Evolutionary conservation across 805 yeast genomes (phyloP).

Genomic region (Hanseniaspora meyeri): DNA sequence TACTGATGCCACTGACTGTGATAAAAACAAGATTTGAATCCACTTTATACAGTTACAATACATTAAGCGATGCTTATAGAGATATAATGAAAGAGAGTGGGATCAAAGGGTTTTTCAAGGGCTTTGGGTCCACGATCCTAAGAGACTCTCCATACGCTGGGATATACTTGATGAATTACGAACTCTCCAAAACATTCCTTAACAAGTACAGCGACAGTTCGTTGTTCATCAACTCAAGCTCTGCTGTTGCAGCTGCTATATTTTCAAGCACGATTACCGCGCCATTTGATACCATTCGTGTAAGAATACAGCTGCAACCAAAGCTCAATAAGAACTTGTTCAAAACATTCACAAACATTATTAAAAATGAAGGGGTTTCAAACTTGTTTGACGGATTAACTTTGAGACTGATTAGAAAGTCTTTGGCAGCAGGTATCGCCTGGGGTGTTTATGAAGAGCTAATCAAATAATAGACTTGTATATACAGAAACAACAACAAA

Average conservation of each 20-base stretch:
- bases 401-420: constrained; percentile 71
- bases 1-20: constrained; percentile 91
- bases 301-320: constrained; percentile 72
- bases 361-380: constrained; percentile 35
- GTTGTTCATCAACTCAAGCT: constrained; percentile 45
- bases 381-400: constrained; percentile 75
- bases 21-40: constrained; percentile 85
- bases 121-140: constrained; percentile 73
- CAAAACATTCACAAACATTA: constrained; percentile 31
- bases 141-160: constrained; percentile 98
- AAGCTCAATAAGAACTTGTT: constrained; percentile 31
- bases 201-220: constrained; percentile 16
- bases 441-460: constrained; percentile 96
- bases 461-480: constrained; percentile 28
- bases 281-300: constrained; percentile 89
- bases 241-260: constrained; percentile 73
- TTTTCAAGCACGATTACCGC: constrained; percentile 78
- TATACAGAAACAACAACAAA: too few species aligned
- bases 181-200: constrained; percentile 43
- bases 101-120: constrained; percentile 63
- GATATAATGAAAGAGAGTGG: constrained; percentile 46
- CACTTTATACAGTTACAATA: constrained; percentile 53
- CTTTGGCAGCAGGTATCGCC: constrained; percentile 83
- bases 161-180: constrained; percentile 73
- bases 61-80: constrained; percentile 47